Evolutionary conservation across 306 rosid genomes (phyloP), one percentile per base, ranked within the genome.

Genomic region (Dalbergia cultrata): DNA sequence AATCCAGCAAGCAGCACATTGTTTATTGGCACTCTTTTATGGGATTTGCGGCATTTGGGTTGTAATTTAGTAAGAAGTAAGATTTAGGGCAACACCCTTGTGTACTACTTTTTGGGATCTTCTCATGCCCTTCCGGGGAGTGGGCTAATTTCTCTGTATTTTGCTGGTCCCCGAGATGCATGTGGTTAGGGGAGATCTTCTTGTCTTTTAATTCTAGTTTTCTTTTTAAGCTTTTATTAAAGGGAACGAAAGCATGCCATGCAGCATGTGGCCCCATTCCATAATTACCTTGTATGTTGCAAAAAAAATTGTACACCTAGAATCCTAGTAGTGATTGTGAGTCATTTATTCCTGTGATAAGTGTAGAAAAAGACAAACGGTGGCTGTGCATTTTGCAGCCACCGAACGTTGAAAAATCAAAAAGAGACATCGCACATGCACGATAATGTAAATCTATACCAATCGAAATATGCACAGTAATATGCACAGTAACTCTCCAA

Each of bases 31-130:
- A 69, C 65, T 70, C 58, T 79, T 90, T 90, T 83, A 83, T 90
- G 85, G 90, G 93, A 85, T 82, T 86, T 86, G 65, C 75, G 83
- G 88, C 67, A 76, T 75, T 75, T 73, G 84, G 83, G 87, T 58
- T 77, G 83, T 88, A 80, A 79, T 86, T 85, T 85, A 79, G 84
- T 77, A 77, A 84, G 84, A 66, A 85, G 81, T 69, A 87, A 85
- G 91, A 82, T 86, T 77, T 72, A 84, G 75, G 53, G 81, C 56
- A 79, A 88, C 79, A 88, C 62, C 59, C 67, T 83, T 85, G 87
- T 85, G 93, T 88, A 85, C 77, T 89, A 70, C 88, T 82, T 91
- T 92, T 90, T 87, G 92, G 94, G 93, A 88, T 92, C 95, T 91
- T 89, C 91, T 88, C 83, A 91, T 87, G 89, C 86, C 76, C 81